Evolutionary conservation across 352 stramenopile species (phyloP), one percentile per base, ranked within the genome.

Genomic region (Phytopythium oedochilum): DNA sequence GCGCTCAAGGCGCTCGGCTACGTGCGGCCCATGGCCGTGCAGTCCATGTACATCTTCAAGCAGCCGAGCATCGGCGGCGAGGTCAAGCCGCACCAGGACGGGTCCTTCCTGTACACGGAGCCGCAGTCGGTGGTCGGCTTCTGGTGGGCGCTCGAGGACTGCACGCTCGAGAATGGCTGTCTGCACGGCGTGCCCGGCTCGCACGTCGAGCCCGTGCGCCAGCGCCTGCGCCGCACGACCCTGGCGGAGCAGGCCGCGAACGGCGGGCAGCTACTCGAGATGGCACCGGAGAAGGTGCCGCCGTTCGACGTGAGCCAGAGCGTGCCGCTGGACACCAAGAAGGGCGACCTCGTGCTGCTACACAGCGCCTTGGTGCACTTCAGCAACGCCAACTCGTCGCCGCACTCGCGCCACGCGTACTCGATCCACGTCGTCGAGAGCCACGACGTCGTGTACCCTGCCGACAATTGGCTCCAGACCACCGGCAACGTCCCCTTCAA

Each of bases 11-110:
- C 87, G 23, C 76, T 99, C 23, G 78, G 82, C 4, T 98, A 95
- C 64, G 60, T 75, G 39, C 75, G 94, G 31, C 94, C 96, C 2
- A 77, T 97, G 31, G 77, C 96, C 1, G 92, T 96, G 49, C 93
- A 98, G 64, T 95, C 74, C 48, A 99, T 99, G 96, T 99, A 98
- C 71, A 98, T 98, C 68, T 98, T 98, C 76, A 99, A 99, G 68
- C 89, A 98, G 66, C 85, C 89, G 20, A 78, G 71, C 32, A 96
- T 98, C 52, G 94, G 96, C 32, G 94, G 93, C 34, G 89, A 97
- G 40, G 94, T 99, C 0, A 91, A 87, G 49, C 77, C 87, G n/a
- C 96, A 99, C 78, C 96, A 99, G 72, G 96, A 99, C 73, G 96
- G 90, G 14, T 98, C 89, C 28, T 99, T 97, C 64, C 79, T 99